Evolutionary conservation across 148 eudicot genomes (phyloP), one percentile per base, ranked within the genome.

Genomic region (Heliosperma pusillum): DNA sequence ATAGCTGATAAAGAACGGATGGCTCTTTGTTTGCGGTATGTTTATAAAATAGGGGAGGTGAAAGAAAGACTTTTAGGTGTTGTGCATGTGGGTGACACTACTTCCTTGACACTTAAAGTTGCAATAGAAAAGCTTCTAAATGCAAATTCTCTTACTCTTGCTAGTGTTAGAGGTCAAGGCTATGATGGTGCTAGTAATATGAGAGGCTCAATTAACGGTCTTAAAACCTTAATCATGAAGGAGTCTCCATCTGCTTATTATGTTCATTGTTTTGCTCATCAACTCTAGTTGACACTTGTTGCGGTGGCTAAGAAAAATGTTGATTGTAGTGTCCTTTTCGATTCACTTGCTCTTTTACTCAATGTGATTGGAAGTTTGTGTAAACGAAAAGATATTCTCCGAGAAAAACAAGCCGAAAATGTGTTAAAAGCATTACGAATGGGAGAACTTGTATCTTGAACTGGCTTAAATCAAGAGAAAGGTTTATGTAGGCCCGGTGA

Each of bases 161-260:
- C 69, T 29, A 29, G n/a, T 9, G 61, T 72, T 27, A 26, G 53
- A 60, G 65, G 66, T 8, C 66, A 72, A 72, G 75, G 66, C 0
- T 72, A 57, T 33, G 66, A 72, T 36, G 63, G 74, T 2, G 64
- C 47, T 71, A 71, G 74, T 30, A 55, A 56, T 13, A 71, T 71
- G 74, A 26, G 20, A 44, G 74, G 64, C 19, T 33, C 33, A 0
- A 57, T 71, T 10, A 56, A 71, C 56, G 64, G 64, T 56, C 50
- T 71, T 0, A 71, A 27, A 21, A 56, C 50, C 1, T 57, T n/a
- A 57, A 47, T 57, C 13, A 29, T 10, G 29, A 47, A 7, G 2
- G 56, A 69, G 42, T 25, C 15, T 15, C 69, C 1, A 8, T 27
- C 2, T 0, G 69, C 69, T 7, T 65, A 65, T 15, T 65, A 26